These are phyloP conservation scores for Cornus controversa DNA, from an alignment of 148 eudicot species.

Conservation along the genomic window DNA sequence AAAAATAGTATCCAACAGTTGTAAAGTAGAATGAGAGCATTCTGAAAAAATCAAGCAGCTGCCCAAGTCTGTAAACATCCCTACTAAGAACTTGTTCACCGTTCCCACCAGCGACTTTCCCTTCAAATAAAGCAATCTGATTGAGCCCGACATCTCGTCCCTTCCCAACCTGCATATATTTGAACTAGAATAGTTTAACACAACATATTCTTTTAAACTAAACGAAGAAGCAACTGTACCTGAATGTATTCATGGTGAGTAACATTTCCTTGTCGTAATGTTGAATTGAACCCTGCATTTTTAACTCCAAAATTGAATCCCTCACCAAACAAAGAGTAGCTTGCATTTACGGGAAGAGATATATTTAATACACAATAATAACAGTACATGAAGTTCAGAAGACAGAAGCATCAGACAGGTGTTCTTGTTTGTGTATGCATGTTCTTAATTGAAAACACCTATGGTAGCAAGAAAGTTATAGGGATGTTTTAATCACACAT, in stretches of 20 bases:
- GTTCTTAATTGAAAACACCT: neutral
- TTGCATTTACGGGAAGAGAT: neutral
- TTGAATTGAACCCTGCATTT: constrained; percentile 89
- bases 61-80: constrained; percentile 93
- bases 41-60: constrained; percentile 94
- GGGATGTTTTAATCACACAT: neutral
- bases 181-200: constrained; percentile 14
- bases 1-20: constrained; percentile 93
- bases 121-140: constrained; percentile 96
- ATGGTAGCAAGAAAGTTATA: neutral
- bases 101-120: constrained; percentile 98
- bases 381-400: neutral
- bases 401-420: neutral
- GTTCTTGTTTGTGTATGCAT: neutral
- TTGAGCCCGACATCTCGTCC: constrained; percentile 99
- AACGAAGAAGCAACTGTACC: constrained; percentile 32
- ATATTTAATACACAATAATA: neutral
- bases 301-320: neutral
- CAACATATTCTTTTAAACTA: neutral
- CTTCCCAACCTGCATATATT: constrained; percentile 78
- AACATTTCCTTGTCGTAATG: constrained; percentile 92
- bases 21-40: constrained; percentile 98
- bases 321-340: neutral
- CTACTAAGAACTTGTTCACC: constrained; percentile 99
- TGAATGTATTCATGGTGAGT: constrained; percentile 99